phyloP scores from a whole-genome alignment of 2,329 filamentous ascomycete genomes.

The Aspergillus amoenus region DNA sequence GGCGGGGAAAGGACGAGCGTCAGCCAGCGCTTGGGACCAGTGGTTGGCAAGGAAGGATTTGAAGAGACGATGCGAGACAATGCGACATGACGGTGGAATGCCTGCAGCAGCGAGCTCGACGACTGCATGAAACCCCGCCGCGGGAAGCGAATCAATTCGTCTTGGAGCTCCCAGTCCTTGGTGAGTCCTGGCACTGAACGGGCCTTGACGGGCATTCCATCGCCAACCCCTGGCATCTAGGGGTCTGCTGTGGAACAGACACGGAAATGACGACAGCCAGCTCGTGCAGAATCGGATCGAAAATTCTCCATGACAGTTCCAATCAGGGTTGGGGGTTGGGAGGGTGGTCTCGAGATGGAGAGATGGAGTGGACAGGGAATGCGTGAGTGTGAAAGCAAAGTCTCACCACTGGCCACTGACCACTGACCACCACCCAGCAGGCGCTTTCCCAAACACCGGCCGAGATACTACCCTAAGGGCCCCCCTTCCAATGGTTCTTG shows the following conservation, averaged over 20 bases:
- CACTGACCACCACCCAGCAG: neutral
- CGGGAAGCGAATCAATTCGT: constrained; percentile 19
- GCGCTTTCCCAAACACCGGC: constrained; percentile 17
- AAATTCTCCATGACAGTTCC: constrained; percentile 4
- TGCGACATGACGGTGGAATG: constrained; percentile 20
- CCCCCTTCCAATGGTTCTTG: constrained; percentile 11
- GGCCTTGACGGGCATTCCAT: neutral
- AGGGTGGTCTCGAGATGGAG: constrained; percentile 1
- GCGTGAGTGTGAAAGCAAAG: neutral
- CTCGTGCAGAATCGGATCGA: constrained; percentile 10
- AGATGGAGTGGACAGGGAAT: neutral
- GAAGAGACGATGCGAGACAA: constrained; percentile 11
- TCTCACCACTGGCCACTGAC: neutral
- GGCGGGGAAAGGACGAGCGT: constrained; percentile 1
- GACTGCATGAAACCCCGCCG: constrained; percentile 20
- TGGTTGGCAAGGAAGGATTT: constrained; percentile 3
- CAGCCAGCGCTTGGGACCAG: constrained; percentile 4
- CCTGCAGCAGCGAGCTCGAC: constrained; percentile 18
- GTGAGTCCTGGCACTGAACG: constrained; percentile 10
- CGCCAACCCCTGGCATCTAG: constrained; percentile 5
- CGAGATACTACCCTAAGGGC: constrained; percentile 9
- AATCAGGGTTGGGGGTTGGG: neutral
- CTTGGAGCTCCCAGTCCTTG: constrained; percentile 13
- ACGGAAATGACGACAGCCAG: neutral
- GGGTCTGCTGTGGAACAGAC: constrained; percentile 7